Evolutionary conservation across 768 basidiomycete genomes (phyloP).

Genomic region (Hypholoma sublateritium): DNA sequence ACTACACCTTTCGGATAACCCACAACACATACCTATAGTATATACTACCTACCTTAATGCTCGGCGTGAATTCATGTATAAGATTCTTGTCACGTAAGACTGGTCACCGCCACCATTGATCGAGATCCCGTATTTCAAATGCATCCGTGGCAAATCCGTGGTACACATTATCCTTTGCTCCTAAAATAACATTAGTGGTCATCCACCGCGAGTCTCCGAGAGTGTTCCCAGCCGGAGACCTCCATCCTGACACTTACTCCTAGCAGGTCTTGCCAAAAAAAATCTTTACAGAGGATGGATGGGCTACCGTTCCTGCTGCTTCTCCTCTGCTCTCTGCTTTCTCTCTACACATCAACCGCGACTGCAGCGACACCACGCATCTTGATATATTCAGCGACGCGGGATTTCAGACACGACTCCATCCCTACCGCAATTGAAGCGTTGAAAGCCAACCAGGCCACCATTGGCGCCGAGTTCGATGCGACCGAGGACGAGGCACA

Average conservation of each 20-base stretch:
- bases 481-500: conserved; percentile 59
- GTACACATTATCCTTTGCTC: neutral
- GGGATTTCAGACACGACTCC: conserved; percentile 68
- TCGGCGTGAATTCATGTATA: too few relatives aligned
- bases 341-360: neutral
- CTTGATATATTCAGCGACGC: conserved; percentile 62
- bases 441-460: conserved; percentile 43
- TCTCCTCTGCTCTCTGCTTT: neutral
- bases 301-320: neutral
- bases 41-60: neutral
- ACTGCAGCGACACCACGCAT: conserved; percentile 34
- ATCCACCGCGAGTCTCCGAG: neutral
- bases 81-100: too few relatives aligned
- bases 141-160: too few relatives aligned
- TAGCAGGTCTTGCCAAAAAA: too few relatives aligned
- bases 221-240: neutral
- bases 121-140: too few relatives aligned
- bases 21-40: neutral
- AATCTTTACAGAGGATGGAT: neutral
- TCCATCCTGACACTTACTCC: conserved; percentile 2
- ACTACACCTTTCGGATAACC: neutral
- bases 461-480: conserved; percentile 55
- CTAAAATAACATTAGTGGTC: neutral
- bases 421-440: conserved; percentile 70
- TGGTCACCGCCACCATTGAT: too few relatives aligned